Base-by-base conservation (phyloP, 768 basidiomycete species). In the Hypsizygus marmoreus region DNA sequence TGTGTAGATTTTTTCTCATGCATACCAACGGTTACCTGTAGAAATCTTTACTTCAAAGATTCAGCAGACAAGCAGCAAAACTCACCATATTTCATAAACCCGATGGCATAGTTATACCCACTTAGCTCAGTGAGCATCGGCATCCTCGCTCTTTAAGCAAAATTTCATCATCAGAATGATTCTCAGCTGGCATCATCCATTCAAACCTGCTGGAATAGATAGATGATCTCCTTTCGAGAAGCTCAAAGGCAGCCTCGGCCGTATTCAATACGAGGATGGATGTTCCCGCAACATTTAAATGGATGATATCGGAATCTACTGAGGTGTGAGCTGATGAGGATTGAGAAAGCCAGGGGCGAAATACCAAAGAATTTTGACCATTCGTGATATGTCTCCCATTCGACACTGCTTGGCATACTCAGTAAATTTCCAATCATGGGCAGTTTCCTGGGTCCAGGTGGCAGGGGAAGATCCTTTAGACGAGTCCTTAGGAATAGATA, bases 341-440 rank as follows among this genome's bases (percentile, higher is more conserved):
- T n/a, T n/a, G n/a, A n/a, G n/a, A n/a, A n/a, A n/a, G n/a, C n/a
- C n/a, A n/a, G n/a, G n/a, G n/a, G n/a, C n/a, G n/a, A n/a, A 60
- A 25, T 35, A 71, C 72, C 62, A 42, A 67, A 62, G 52, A 66
- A 59, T 11, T 68, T 61, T 33, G 67, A 64, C 74, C 72, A 75
- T 31, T 62, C 45, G 16, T 69, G 60, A 50, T 73, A 76, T 1
- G 69, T 66, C 13, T 50, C 51, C 56, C 72, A 70, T 44, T 70
- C 65, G 23, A 63, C 51, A 25, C 59, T 58, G 29, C 58, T 51
- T 4, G 75, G 75, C 43, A 77, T 51, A 36, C 74, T 66, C 19
- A 64, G 38, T 4, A 75, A 41, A 50, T 73, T 75, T 8, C 73
- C 73, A 23, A 74, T 58, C 9, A 76, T 28, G 20, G 71, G 71